Evolutionary conservation across 257 asterid species (phyloP).

Genomic region (Misopates orontium): DNA sequence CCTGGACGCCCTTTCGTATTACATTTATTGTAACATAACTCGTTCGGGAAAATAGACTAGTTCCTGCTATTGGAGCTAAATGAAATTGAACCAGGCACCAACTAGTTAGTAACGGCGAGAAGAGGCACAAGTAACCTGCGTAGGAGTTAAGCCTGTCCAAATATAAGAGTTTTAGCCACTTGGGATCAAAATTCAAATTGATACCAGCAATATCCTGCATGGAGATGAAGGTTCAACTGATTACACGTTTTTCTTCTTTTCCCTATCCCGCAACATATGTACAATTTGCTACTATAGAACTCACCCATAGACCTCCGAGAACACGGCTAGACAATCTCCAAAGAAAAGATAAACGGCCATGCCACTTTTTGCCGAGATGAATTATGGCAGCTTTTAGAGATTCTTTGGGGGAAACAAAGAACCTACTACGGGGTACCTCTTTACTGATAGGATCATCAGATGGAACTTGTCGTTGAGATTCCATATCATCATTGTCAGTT

Average conservation of each 20-base stretch:
- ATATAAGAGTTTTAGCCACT: conserved; percentile 73
- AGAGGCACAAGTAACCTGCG: conserved; percentile 60
- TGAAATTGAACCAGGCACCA: conserved; percentile 21
- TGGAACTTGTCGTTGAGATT: conserved; percentile 54
- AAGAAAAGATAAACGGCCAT: conserved; percentile 72
- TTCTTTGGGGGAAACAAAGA: conserved; percentile 71
- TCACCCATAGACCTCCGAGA: conserved; percentile 94
- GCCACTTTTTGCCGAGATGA: conserved; percentile 81
- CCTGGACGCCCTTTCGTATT: conserved; percentile 7
- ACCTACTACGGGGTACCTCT: conserved; percentile 56
- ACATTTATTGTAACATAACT: conserved; percentile 2
- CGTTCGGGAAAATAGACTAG: neutral
- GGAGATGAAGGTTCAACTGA: conserved; percentile 2
- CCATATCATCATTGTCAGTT: conserved; percentile 47
- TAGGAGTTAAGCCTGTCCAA: conserved; percentile 77
- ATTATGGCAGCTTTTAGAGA: conserved; percentile 76
- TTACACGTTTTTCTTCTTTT: conserved; percentile 17
- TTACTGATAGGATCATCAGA: conserved; percentile 49
- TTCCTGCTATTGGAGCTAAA: too few relatives aligned
- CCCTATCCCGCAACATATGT: too few relatives aligned
- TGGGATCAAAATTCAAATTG: conserved; percentile 83
- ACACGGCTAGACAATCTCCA: conserved; percentile 68
- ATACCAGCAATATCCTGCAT: conserved; percentile 93
- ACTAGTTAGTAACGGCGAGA: conserved; percentile 13
- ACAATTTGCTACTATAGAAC: conserved; percentile 19